Base-by-base conservation (phyloP, 352 stramenopile genomes). In the Thraustochytrium striatum region DNA sequence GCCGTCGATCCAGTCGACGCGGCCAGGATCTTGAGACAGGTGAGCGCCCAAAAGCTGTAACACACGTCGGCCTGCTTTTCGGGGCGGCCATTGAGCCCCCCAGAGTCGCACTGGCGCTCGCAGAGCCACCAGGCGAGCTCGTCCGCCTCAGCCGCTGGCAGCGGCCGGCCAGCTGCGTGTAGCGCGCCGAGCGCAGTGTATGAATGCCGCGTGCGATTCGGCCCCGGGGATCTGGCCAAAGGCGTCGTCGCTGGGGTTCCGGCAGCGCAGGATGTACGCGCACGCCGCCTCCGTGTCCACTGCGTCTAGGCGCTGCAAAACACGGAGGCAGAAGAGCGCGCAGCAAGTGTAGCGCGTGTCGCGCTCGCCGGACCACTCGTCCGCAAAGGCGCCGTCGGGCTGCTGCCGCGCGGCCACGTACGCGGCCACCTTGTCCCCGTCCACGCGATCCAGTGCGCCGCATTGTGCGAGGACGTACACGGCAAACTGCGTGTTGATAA, bases 21-120 rank as follows among this genome's bases (percentile, higher is more conserved):
- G 95, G 38, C 88, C 85, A 98, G 90, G 83, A 99, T 98, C 41
- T 92, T 95, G 50, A 99, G 88, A 38, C 89, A 93, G 72, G 92
- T 95, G 52, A 99, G 91, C 85, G 98, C 98, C 97, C 97, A 99
- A 95, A 96, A 99, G 72, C 91, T 98, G 85, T 99, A 99, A 85
- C 96, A 99, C 53, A 99, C 95, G 85, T 99, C 97, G 0, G 95
- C 93, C 81, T 99, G 96, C 89, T 99, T 99, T 87, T 99, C 97
- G 0, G 95, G 95, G 44, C 96, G 87, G 7, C 97, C 97, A 83
- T 99, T 99, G 21, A 97, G 81, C 8, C 92, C 92, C 41, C 91
- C 91, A 30, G 88, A 94, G 85, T 99, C 97, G 84, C 95, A 98
- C 84, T 99, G 96, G 55, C 97, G 88, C 85, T 99, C 95, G 65